These are phyloP conservation scores for Fennellomyces sp. DNA, from an alignment of 371 early-diverging fungal species.

Conservation along the genomic window DNA sequence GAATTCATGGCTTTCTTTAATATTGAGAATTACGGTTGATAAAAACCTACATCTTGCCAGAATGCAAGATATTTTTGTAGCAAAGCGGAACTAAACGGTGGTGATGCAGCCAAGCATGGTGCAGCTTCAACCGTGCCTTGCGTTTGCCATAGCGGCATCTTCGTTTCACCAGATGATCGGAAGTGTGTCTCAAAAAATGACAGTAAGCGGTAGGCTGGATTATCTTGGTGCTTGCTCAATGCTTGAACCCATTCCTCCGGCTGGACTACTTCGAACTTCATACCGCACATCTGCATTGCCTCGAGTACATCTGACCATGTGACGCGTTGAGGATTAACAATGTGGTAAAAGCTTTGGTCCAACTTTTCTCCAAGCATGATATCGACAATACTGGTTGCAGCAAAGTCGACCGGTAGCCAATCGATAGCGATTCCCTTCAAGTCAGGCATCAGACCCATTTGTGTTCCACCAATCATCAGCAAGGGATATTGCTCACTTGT, in stretches of 20 bases:
- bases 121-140: constrained; percentile 1
- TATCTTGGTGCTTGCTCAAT: constrained; percentile 27
- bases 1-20: background rate
- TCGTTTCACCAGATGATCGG: background rate
- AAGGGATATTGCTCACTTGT: constrained; percentile 40
- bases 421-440: constrained; percentile 23
- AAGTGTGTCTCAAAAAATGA: constrained; percentile 22
- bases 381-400: constrained; percentile 30
- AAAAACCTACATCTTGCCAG: constrained; percentile 8
- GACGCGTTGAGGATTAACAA: constrained; percentile 32
- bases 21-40: background rate
- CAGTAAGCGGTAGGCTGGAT: constrained; percentile 36
- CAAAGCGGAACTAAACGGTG: constrained; percentile 7
- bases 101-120: constrained; percentile 3
- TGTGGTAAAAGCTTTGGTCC: constrained; percentile 24
- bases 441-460: constrained; percentile 24
- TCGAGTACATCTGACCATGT: constrained; percentile 25
- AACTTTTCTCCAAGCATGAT: constrained; percentile 21
- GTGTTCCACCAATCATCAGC: constrained; percentile 29
- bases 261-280: constrained; percentile 27
- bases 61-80: constrained; percentile 10
- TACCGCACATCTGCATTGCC: constrained; percentile 23
- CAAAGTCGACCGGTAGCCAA: constrained; percentile 38
- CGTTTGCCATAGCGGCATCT: constrained; percentile 12
- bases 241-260: constrained; percentile 29